Evolutionary conservation across 2,329 filamentous ascomycete genomes (phyloP), one percentile per base, ranked within the genome.

Genomic region (Monilinia fructigena): DNA sequence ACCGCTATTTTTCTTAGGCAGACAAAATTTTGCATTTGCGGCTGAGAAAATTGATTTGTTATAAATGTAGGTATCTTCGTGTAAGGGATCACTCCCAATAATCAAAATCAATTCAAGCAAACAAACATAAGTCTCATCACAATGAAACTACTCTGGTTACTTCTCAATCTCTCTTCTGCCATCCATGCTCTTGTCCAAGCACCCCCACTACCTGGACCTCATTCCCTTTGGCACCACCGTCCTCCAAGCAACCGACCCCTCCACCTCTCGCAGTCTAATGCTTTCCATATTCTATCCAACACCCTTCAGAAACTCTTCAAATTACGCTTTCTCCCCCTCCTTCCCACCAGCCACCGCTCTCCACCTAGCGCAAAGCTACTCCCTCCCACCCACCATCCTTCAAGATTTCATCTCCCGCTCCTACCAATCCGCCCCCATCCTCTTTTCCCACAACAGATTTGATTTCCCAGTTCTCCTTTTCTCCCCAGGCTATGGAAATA

Each of bases 381-480:
- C 42, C 8, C 63, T 59, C 35, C 63, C 54, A n/a, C 53, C 28
- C 20, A 31, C 40, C 10, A 38, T 10, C 42, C 42, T 65, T 55
- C 23, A 56, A 52, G 35, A 28, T 18, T 26, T 65, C 14, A 31
- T 23, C 16, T 60, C 63, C 0, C 63, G 63, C 55, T 59, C 54
- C 31, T 53, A 65, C n/a, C 26, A 59, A 35, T 40, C 47, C 23
- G 45, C 63, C 0, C 63, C 54, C 20, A 53, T 65, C 14, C 54
- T 65, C 12, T 18, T 52, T 20, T 52, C 63, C n/a, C 31, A 42
- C 11, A 28, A 8, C 14, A 12, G 23, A 18, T 38, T 59, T n/a
- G 35, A 45, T 20, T 72, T 69, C 60, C 76, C 77, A 8, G 23
- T 77, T 0, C 55, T 78, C 4, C 58, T 79, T 3, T 78, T 78